phyloP scores from a whole-genome alignment of 768 basidiomycete species.

The Coprinopsis marcescibilis region DNA sequence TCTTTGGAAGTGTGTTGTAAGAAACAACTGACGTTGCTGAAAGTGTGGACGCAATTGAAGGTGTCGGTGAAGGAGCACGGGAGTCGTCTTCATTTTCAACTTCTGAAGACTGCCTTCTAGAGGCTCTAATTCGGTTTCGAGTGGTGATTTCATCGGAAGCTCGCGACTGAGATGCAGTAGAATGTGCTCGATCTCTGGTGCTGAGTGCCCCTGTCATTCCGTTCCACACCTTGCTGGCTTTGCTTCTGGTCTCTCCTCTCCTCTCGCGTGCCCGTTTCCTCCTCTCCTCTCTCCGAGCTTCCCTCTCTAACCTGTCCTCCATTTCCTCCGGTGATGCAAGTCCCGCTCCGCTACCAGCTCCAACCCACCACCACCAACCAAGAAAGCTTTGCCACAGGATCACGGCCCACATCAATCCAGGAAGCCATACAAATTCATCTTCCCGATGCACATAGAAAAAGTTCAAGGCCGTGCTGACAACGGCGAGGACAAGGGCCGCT shows the following conservation, averaged over 20 bases:
- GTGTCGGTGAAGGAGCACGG: constrained; percentile 1
- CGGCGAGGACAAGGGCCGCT: constrained; percentile 76
- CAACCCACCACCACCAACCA: constrained; percentile 99
- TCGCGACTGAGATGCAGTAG: not conserved
- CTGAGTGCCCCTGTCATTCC: constrained; percentile 51
- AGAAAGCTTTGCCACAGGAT: constrained; percentile 97
- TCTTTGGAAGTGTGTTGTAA: constrained; percentile 26
- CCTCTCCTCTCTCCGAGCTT: constrained; percentile 50
- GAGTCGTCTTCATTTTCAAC: constrained; percentile 1
- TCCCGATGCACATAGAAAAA: constrained; percentile 80
- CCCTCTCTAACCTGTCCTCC: constrained; percentile 51
- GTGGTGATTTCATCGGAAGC: not conserved
- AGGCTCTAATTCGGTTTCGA: not conserved
- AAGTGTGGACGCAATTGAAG: constrained; percentile 9
- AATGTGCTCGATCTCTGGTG: constrained; percentile 7
- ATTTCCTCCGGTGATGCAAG: constrained; percentile 46
- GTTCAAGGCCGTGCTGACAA: constrained; percentile 79
- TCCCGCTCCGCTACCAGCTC: constrained; percentile 74
- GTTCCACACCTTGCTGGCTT: constrained; percentile 51
- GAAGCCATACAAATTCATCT: constrained; percentile 89
- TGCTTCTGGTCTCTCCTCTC: constrained; percentile 44
- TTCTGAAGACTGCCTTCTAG: constrained; percentile 7
- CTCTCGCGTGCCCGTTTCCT: constrained; percentile 41
- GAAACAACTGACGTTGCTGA: constrained; percentile 15
- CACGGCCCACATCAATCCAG: constrained; percentile 83